These are phyloP conservation scores for Aureobasidium sp. DNA, from an alignment of 2,329 filamentous ascomycete species.

Conservation along the genomic window DNA sequence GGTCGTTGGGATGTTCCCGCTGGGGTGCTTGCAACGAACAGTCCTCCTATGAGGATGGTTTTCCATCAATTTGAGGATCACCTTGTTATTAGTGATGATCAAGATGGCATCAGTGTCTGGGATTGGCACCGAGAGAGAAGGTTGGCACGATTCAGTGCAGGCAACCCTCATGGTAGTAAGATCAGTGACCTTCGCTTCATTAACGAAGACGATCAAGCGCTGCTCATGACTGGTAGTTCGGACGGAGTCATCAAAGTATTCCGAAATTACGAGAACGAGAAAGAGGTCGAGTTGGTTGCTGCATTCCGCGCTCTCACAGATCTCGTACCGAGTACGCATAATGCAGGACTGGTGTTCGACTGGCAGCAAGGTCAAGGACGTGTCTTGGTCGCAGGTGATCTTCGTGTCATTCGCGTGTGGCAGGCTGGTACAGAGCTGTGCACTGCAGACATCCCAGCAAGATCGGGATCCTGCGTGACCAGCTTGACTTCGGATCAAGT, in stretches of 20 bases:
- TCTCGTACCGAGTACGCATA: slow-evolving; percentile 77
- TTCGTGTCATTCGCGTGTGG: slow-evolving; percentile 93
- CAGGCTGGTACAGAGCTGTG: slow-evolving; percentile 91
- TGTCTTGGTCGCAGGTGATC: slow-evolving; percentile 90
- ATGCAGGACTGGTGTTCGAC: slow-evolving; percentile 93
- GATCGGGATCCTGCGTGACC: slow-evolving; percentile 91
- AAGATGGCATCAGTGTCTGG: slow-evolving; percentile 82
- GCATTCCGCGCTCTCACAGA: slow-evolving; percentile 89
- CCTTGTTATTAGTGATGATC: slow-evolving; percentile 85
- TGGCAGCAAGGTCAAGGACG: slow-evolving; percentile 98
- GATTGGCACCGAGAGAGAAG: slow-evolving; percentile 77
- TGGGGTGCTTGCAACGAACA: slow-evolving; percentile 79
- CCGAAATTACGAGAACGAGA: slow-evolving; percentile 76
- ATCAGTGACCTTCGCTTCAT: slow-evolving; percentile 96
- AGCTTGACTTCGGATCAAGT: slow-evolving; percentile 96
- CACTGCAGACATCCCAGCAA: slow-evolving; percentile 84
- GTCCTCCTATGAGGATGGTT: slow-evolving; percentile 84
- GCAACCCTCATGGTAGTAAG: slow-evolving; percentile 81
- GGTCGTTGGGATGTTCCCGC: slow-evolving; percentile 81
- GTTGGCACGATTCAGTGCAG: slow-evolving; percentile 83
- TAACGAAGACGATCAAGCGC: slow-evolving; percentile 94
- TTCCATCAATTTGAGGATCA: slow-evolving; percentile 99
- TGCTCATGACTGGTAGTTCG: slow-evolving; percentile 89
- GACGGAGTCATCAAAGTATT: slow-evolving; percentile 93
- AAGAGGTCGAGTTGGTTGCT: slow-evolving; percentile 75